Conservation (phyloP, 139 green algal genomes). For the Zygnema cylindricum region DNA sequence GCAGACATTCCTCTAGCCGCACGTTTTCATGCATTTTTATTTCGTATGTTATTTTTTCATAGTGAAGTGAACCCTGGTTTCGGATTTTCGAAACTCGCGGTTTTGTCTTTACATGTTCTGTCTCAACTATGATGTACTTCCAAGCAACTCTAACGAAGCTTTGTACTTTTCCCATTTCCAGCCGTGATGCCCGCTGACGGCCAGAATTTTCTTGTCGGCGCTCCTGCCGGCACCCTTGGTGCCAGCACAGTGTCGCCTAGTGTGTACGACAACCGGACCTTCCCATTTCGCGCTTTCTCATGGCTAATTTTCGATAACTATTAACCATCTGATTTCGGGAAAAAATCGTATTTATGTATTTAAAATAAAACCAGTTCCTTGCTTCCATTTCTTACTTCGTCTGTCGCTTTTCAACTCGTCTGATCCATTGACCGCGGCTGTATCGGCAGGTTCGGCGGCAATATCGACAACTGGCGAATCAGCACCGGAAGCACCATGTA, state of each 20-base stretch:
- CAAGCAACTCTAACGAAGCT: no score
- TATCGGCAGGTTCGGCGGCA: slow-evolving; percentile 51
- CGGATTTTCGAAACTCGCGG: no score
- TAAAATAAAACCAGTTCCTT: slow-evolving; percentile 10
- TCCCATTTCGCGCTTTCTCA: not conserved
- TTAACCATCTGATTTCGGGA: not conserved
- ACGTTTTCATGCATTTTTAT: no score
- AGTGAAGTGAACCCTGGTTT: no score
- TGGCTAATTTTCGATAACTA: not conserved
- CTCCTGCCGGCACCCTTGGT: slow-evolving; percentile 11
- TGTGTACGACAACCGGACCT: slow-evolving; percentile 15
- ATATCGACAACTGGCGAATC: slow-evolving; percentile 49
- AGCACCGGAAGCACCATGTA: slow-evolving; percentile 45
- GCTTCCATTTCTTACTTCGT: no score
- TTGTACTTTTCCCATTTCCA: no score
- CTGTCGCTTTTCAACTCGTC: no score
- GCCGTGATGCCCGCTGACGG: slow-evolving; percentile 44
- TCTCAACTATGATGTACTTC: no score
- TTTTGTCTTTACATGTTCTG: no score
- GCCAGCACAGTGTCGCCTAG: slow-evolving; percentile 42
- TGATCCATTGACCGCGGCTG: no score
- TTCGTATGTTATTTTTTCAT: no score
- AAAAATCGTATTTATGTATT: not conserved
- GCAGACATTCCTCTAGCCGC: not conserved
- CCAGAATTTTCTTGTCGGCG: slow-evolving; percentile 33